Base-by-base conservation (phyloP, 2,329 filamentous ascomycete species). In the Botrytis aclada region DNA sequence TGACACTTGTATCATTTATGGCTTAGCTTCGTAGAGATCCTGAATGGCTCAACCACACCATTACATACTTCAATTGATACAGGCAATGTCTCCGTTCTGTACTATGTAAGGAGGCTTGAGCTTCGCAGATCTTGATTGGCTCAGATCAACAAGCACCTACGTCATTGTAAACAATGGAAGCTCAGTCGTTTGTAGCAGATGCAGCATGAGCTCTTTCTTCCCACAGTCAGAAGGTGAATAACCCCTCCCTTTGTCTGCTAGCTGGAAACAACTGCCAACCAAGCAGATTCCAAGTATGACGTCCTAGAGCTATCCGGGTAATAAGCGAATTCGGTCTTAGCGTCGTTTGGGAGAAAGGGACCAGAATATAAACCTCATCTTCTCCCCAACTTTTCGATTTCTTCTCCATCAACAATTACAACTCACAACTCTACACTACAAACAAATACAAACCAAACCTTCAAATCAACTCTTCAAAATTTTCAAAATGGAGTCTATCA, bases 401-500 rank as follows among this genome's bases (percentile, higher is more conserved):
- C 34, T 54, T 43, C 37, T 69, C 69, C 74, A 74, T 60, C 74
- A 73, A 74, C 65, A 66, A 66, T 69, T 12, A 75, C 62, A 75
- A 64, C 72, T 74, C 70, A 58, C 64, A 67, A 62, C 61, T 75
- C 74, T 70, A 69, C 72, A 74, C 34, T 61, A 75, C 62, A n/a
- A 69, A 39, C 65, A 73, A 51, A 22, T 54, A 43, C n/a, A 75
- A 73, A 61, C 45, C 64, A 74, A 75, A 73, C 37, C 69, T 69
- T 75, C 65, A 70, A 75, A 73, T 60, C 69, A 73, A 75, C 54
- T 51, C 72, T 72, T 62, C 47, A 73, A 73, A 69, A 51, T 37
- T 25, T 74, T 79, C 78, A 80, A 74, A 80, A 82, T 82, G 81
- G 81, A 82, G 73, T 72, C 80, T 74, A 73, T 81, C 70, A 81